Base-by-base conservation (phyloP, 495 filamentous ascomycete species). In the Penicillium macrosclerotiorum region DNA sequence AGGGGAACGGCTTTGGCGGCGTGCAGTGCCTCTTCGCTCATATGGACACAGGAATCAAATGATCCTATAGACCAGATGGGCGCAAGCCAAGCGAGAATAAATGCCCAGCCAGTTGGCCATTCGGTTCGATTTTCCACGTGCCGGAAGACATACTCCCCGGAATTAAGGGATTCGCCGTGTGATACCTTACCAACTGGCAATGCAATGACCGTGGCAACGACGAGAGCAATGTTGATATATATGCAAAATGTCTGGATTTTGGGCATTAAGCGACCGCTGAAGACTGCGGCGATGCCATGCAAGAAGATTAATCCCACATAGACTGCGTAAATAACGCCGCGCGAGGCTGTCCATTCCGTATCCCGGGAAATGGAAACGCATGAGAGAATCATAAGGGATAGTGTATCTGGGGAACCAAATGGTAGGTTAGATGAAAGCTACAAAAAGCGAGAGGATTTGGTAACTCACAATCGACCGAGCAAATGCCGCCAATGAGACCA, bases 31-130 rank as follows among this genome's bases (percentile, higher is more conserved):
- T 86, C 83, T 52, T 85, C 83, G 22, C 69, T 75, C 72, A 83
- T 83, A 49, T 83, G 80, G 5, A 80, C 73, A 37, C 76, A 78
- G 0, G 65, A 69, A 47, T 77, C 72, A 35, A 78, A 75, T 0
- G 61, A 74, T 0, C 78, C 81, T 42, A 85, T 83, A 0, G 80
- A 81, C 83, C 83, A 86, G 35, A 86, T 84, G 0, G 83, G 81
- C 7, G 65, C 68, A 8, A 86, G 68, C 83, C 83, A 85, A 4
- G 76, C 56, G 6, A 86, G 62, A 71, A 86, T 83, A 55, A 84
- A 86, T 1, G 78, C 70, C 79, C 78, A 82, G 0, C 79, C 79
- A 1, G 65, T 69, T 2, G 79, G 75, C 78, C 83, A 85, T 5
- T 71, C 72, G 0, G 80, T 84, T 19, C 78, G 49, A 45, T 86